Base-by-base conservation (phyloP, 768 basidiomycete species). In the Dentipellis fragilis region DNA sequence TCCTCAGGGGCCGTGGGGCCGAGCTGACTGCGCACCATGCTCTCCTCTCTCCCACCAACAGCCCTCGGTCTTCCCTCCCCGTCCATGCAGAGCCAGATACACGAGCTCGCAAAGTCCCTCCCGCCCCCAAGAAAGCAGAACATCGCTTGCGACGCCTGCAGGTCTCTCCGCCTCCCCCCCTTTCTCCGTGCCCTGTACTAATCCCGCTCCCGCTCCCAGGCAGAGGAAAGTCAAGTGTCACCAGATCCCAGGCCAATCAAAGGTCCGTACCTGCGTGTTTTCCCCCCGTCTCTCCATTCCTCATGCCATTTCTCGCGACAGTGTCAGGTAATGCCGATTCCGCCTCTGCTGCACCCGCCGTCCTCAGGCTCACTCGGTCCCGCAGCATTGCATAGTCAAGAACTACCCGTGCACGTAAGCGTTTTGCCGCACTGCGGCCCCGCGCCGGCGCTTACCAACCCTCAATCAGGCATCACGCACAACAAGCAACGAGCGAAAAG, bases 111-210 rank as follows among this genome's bases (percentile, higher is more conserved):
- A 53, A 87, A 87, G 73, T 80, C 84, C 0, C 77, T 88, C 0
- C 86, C 89, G 1, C 87, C 88, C n/a, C 87, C 89, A 6, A 75
- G 92, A 56, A 92, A 91, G 68, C 92, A 93, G 72, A 94, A 94
- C 67, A 89, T 90, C 19, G 92, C 93, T 23, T 94, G 92, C 70
- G 92, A 94, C 74, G 87, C 87, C 52, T 94, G 92, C 81, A 86
- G 87, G 87, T 85, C 7, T 57, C 72, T 60, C 55, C 45, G 36
- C 48, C 61, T 62, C 56, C 59, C 57, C 61, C 1, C 52, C 40
- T 34, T n/a, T 10, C 22, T 16, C 22, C 55, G 57, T 60, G 51
- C 49, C 40, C 55, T 51, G 40, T 14, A 52, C 53, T n/a, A 17
- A 50, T 48, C 56, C 49, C 55, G 47, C n/a, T 45, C 14, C 37